Base-by-base conservation (phyloP, 257 asterid species). In the Fraxinus quadrangulata region DNA sequence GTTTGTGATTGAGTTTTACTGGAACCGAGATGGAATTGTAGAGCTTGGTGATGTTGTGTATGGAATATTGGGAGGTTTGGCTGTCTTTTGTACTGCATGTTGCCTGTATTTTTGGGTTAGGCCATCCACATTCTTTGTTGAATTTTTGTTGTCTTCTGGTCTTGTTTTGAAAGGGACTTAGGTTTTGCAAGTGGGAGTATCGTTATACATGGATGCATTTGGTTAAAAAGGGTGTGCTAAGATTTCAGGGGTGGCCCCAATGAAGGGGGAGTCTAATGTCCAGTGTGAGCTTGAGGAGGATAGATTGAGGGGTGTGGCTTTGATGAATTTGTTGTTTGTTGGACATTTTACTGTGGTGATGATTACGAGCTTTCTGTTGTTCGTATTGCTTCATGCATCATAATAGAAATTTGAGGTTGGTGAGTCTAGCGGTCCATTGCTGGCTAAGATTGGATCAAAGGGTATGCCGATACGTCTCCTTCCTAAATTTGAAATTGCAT, bases 121-220 rank as follows among this genome's bases (percentile, higher is more conserved):
- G 42, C 96, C 94, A 6, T 73, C 81, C 10, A 88, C 91, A 0
- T 92, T 89, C 69, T 85, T 90, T 1, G 96, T 89, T 0, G 96
- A 90, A 61, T 87, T 86, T 85, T 36, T 88, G 87, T 73, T 94
- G 78, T 92, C 96, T 1, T 89, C 82, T 31, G 92, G 90, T 67
- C 75, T 90, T 73, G 75, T 92, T 71, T 82, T 94, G 91, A 92
- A 94, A 86, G 95, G 93, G 19, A 85, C 89, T 77, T 94, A 97
- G 97, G 91, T 86, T 33, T 30, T 94, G 90, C 98, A 94, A 84
- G 91, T 84, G 75, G 98, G 97, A 1, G 61, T 94, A 61, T 88
- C 92, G 1, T 79, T 92, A 49, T 94, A 92, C 81, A 88, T 92
- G 13, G 96, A 90, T 83, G 67, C 82, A 17, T 90, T 94, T 80